Percentiles rank a stretch among this genome's conserved stretches.
Evolutionary conservation across 345 rosid genomes (phyloP).

Genomic region (Limnanthes douglasii): DNA sequence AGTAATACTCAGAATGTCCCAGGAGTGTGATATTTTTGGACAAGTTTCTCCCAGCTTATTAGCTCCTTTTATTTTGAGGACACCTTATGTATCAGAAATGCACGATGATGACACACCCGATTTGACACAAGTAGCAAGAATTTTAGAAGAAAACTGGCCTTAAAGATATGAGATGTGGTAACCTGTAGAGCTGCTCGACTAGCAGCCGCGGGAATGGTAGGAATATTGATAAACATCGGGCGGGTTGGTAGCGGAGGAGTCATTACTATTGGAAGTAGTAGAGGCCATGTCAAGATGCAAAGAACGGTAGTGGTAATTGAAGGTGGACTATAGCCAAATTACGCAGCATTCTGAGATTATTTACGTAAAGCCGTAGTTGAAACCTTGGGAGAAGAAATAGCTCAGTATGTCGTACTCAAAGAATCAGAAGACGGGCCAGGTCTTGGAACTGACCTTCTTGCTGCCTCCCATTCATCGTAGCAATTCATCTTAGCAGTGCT

Average conservation of each 20-base stretch:
- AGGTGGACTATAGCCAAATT: constrained; percentile 64
- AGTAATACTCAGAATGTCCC: constrained; percentile 69
- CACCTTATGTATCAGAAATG: constrained; percentile 55
- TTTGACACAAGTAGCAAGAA: constrained; percentile 42
- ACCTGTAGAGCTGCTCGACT: constrained; percentile 83
- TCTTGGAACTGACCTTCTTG: constrained; percentile 78
- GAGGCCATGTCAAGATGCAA: constrained; percentile 41
- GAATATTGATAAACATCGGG: constrained; percentile 86
- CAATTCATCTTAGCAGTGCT: no score
- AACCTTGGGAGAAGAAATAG: constrained; percentile 66
- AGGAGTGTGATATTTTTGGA: constrained; percentile 59
- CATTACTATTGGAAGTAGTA: constrained; percentile 47
- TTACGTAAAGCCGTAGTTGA: constrained; percentile 67
- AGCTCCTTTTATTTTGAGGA: constrained; percentile 43
- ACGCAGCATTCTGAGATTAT: constrained; percentile 61
- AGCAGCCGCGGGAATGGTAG: constrained; percentile 87
- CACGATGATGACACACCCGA: constrained; percentile 83
- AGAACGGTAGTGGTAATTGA: constrained; percentile 90
- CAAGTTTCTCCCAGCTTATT: constrained; percentile 36
- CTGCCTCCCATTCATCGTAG: no score
- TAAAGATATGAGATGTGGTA: constrained; percentile 70
- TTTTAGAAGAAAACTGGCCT: constrained; percentile 60
- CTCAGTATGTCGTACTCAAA: constrained; percentile 39
- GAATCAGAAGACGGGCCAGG: constrained; percentile 74
- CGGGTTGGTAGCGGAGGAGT: constrained; percentile 84